phyloP scores from a whole-genome alignment of 179 eudicot species.

The Silene noctiflora region DNA sequence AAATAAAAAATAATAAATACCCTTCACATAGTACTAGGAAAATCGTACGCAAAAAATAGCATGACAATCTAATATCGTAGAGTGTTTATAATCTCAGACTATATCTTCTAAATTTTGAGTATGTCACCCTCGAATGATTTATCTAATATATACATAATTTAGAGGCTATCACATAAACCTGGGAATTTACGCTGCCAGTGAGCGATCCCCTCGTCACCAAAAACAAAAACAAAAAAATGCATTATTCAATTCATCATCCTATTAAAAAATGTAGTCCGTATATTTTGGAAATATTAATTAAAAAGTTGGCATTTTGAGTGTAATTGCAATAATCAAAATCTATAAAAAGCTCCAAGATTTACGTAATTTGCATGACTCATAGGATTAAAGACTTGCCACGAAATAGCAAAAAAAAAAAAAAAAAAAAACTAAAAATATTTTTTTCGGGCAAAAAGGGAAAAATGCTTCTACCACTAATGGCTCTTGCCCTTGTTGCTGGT shows the following conservation, averaged over 20 bases:
- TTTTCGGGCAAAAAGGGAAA: slow-evolving; percentile 14
- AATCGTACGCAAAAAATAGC: too few relatives aligned
- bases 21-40: too few relatives aligned
- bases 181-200: too few relatives aligned
- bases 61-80: too few relatives aligned
- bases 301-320: slow-evolving; percentile 16
- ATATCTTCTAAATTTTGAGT: too few relatives aligned
- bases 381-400: background rate
- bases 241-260: background rate
- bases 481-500: slow-evolving; percentile 25
- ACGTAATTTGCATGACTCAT: background rate
- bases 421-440: background rate
- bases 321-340: background rate
- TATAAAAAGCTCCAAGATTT: slow-evolving; percentile 10
- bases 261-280: background rate
- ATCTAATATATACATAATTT: too few relatives aligned
- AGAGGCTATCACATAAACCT: too few relatives aligned
- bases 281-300: background rate
- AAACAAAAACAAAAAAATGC: too few relatives aligned
- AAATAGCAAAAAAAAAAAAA: background rate
- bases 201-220: too few relatives aligned
- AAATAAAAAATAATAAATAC: too few relatives aligned
- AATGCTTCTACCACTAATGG: slow-evolving; percentile 11
- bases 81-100: too few relatives aligned
- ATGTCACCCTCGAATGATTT: too few relatives aligned